Percentiles rank a stretch among this genome's conserved stretches.
These are phyloP conservation scores for Domatiomyces catenatus DNA, from an alignment of 2,329 filamentous ascomycete genomes.

Conservation along the genomic window DNA sequence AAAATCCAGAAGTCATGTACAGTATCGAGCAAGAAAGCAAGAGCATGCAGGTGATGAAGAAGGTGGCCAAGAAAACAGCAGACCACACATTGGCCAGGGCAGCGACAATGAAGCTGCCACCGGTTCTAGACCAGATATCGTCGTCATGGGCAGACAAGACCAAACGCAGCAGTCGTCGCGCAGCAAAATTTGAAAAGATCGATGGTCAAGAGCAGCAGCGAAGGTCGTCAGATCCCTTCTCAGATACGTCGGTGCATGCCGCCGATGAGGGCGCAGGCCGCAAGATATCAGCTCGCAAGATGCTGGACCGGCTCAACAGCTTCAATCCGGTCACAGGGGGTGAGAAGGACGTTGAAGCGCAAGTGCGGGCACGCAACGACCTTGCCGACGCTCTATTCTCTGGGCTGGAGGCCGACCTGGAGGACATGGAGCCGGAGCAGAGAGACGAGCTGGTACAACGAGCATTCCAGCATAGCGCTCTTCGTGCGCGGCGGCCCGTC, in stretches of 20 bases:
- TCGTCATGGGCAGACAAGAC: conserved; percentile 28
- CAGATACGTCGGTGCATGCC: conserved; percentile 25
- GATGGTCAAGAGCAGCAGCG: conserved; percentile 9
- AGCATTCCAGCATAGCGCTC: conserved; percentile 79
- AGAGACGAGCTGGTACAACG: conserved; percentile 70
- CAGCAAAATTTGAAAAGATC: conserved; percentile 26
- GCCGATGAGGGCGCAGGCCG: conserved; percentile 1
- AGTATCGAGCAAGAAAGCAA: conserved; percentile 13
- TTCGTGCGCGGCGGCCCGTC: conserved; percentile 68
- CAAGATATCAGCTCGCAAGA: conserved; percentile 8
- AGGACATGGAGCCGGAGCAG: conserved; percentile 82
- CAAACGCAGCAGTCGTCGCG: conserved; percentile 24
- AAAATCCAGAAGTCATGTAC: conserved; percentile 18
- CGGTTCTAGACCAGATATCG: conserved; percentile 2
- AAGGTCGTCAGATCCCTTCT: conserved; percentile 21
- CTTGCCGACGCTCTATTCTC: conserved; percentile 73
- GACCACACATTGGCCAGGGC: conserved; percentile 4
- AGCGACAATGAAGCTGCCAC: conserved; percentile 6
- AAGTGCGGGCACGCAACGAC: conserved; percentile 38
- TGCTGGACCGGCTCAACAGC: conserved; percentile 16
- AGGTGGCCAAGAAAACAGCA: conserved; percentile 11
- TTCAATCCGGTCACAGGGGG: conserved; percentile 26
- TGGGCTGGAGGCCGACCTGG: conserved; percentile 79
- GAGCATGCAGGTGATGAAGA: conserved; percentile 11
- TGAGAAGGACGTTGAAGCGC: conserved; percentile 52